These are phyloP conservation scores for Peniophora sp. DNA, from an alignment of 1,284 basidiomycete species.

Conservation along the genomic window DNA sequence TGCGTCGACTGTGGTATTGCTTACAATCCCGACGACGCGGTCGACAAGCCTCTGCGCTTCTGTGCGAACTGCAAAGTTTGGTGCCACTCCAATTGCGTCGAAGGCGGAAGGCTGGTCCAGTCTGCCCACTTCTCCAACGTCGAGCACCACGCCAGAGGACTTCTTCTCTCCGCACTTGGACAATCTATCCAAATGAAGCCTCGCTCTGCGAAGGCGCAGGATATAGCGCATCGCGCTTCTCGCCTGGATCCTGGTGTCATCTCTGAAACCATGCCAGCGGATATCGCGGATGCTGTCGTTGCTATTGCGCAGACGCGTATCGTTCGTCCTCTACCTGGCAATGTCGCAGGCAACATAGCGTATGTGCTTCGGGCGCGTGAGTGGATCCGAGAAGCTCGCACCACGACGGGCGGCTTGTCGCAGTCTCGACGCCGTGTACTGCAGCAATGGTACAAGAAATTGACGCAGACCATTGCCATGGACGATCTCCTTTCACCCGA, in stretches of 20 bases:
- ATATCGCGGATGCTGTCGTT: neutral
- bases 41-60: too few relatives aligned
- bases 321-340: neutral
- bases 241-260: neutral
- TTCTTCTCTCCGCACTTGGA: neutral
- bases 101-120: too few relatives aligned
- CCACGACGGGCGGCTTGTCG: neutral
- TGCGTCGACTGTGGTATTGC: too few relatives aligned
- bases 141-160: neutral
- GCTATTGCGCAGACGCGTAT: neutral
- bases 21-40: too few relatives aligned
- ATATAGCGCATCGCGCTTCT: neutral
- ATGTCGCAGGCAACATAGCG: neutral
- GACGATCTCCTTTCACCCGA: neutral
- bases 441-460: neutral
- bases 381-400: neutral
- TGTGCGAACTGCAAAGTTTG: too few relatives aligned
- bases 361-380: neutral
- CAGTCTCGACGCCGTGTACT: neutral
- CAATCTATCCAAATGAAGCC: neutral
- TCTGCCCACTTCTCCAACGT: neutral
- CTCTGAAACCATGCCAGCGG: neutral
- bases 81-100: too few relatives aligned
- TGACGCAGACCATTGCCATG: neutral
- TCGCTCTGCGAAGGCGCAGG: neutral